Evolutionary conservation across 2,329 filamentous ascomycete genomes (phyloP).

Genomic region (Clonostachys byssicola): DNA sequence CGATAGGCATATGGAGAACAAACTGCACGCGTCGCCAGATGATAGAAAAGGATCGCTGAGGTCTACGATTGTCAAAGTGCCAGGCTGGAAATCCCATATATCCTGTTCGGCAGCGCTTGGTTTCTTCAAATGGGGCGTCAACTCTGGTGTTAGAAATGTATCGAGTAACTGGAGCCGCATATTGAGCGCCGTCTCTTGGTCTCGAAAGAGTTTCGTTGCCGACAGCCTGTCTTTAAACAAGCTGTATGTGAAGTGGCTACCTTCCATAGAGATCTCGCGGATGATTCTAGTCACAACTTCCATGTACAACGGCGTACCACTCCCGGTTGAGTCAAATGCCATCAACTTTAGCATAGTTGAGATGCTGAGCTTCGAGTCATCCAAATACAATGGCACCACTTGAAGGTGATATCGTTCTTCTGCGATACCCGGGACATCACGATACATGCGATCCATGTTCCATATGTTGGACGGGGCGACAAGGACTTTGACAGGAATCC

Average conservation of each 20-base stretch:
- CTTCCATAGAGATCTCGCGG: constrained; percentile 43
- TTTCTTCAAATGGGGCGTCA: not conserved
- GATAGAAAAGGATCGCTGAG: constrained; percentile 70
- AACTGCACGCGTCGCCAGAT: constrained; percentile 58
- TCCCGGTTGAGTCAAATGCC: constrained; percentile 37
- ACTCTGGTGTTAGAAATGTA: constrained; percentile 40
- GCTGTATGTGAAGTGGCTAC: constrained; percentile 40
- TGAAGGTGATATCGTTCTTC: too few relatives aligned
- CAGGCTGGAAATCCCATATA: constrained; percentile 13
- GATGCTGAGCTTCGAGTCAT: constrained; percentile 49
- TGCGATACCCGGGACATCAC: too few relatives aligned
- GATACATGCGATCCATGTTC: constrained; percentile 9
- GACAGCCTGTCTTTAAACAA: constrained; percentile 31
- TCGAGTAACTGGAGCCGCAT: constrained; percentile 41
- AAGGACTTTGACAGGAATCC: constrained; percentile 45
- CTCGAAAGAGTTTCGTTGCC: constrained; percentile 30
- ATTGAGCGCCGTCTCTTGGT: constrained; percentile 48
- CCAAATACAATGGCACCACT: too few relatives aligned
- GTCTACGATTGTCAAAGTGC: constrained; percentile 49
- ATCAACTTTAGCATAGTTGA: constrained; percentile 56
- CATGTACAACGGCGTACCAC: constrained; percentile 51
- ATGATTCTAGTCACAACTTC: constrained; percentile 51
- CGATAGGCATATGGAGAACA: constrained; percentile 69
- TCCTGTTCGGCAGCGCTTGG: constrained; percentile 1
- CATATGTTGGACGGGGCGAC: constrained; percentile 48